phyloP scores from a whole-genome alignment of 1,139 yeast species.

The Yamadazyma sp. region DNA sequence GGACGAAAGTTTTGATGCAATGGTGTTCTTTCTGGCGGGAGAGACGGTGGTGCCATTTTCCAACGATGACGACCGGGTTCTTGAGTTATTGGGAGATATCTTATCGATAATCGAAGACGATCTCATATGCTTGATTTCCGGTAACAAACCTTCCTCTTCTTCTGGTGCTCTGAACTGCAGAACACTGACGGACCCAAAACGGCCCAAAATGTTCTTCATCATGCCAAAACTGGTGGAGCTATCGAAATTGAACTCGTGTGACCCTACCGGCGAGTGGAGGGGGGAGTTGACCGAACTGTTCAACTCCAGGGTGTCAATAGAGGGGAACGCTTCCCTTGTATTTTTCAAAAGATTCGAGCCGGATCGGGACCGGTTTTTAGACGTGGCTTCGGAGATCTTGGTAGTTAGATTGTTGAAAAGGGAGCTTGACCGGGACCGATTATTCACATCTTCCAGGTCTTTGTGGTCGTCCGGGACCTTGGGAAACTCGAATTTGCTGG shows the following conservation, averaged over 20 bases:
- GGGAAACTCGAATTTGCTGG: constrained; percentile 32
- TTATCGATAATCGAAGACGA: constrained; percentile 29
- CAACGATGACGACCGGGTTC: constrained; percentile 41
- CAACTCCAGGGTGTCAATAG: constrained; percentile 19
- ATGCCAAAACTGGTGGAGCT: constrained; percentile 21
- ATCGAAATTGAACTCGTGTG: constrained; percentile 14
- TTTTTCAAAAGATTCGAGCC: constrained; percentile 26
- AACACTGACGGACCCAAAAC: constrained; percentile 29
- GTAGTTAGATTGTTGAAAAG: constrained; percentile 36
- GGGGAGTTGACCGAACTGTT: constrained; percentile 4
- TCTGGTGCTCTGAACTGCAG: constrained; percentile 17
- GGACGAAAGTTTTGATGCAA: constrained; percentile 39
- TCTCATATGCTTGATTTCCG: constrained; percentile 19
- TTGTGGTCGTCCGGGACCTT: not conserved
- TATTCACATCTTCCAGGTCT: constrained; percentile 6
- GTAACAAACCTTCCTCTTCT: constrained; percentile 15
- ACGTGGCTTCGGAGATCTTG: constrained; percentile 26
- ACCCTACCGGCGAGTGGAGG: constrained; percentile 11
- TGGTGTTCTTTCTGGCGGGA: constrained; percentile 29
- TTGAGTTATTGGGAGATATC: constrained; percentile 34
- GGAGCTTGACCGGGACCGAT: constrained; percentile 41
- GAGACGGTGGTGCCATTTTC: constrained; percentile 18
- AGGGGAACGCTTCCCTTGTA: constrained; percentile 30
- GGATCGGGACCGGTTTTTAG: constrained; percentile 30
- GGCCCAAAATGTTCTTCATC: constrained; percentile 38